Evolutionary conservation across 1,139 yeast genomes (phyloP).

Genomic region (Hyphopichia wangnamkhiaoensis): DNA sequence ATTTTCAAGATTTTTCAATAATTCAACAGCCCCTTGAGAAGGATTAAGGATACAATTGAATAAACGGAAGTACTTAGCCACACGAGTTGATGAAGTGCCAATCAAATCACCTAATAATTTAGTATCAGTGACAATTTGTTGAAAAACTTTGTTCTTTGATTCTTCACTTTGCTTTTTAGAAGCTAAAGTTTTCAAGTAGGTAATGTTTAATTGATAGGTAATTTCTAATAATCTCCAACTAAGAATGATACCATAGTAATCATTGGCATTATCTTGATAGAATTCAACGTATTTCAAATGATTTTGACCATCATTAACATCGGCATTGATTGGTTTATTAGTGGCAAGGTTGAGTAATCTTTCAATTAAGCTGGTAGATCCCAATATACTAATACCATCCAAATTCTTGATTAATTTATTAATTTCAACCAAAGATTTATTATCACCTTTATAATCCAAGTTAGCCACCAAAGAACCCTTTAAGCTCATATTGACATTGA

Average conservation of each 20-base stretch:
- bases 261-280: constrained; percentile 18
- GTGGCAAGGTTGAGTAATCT: constrained; percentile 31
- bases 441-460: constrained; percentile 32
- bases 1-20: constrained; percentile 20
- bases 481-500: constrained; percentile 27
- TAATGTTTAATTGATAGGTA: constrained; percentile 31
- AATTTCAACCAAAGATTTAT: constrained; percentile 23
- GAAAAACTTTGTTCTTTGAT: constrained; percentile 12
- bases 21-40: constrained; percentile 22
- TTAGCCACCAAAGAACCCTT: constrained; percentile 31
- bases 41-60: constrained; percentile 32
- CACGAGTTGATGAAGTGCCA: constrained; percentile 8
- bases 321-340: constrained; percentile 23
- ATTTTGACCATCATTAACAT: constrained; percentile 28
- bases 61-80: constrained; percentile 23
- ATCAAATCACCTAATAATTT: constrained; percentile 22
- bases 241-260: constrained; percentile 29
- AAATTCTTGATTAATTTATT: constrained; percentile 29
- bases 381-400: constrained; percentile 37
- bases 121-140: constrained; percentile 24
- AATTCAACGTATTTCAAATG: constrained; percentile 34
- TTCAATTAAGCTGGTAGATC: constrained; percentile 25
- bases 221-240: constrained; percentile 44
- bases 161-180: constrained; percentile 10
- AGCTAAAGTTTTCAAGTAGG: constrained; percentile 23